A percentile compares a stretch with the other conserved stretches of the same genome.
Evolutionary conservation across 495 filamentous ascomycete genomes (phyloP).

Genomic region (Aspergillus heteromorphus): DNA sequence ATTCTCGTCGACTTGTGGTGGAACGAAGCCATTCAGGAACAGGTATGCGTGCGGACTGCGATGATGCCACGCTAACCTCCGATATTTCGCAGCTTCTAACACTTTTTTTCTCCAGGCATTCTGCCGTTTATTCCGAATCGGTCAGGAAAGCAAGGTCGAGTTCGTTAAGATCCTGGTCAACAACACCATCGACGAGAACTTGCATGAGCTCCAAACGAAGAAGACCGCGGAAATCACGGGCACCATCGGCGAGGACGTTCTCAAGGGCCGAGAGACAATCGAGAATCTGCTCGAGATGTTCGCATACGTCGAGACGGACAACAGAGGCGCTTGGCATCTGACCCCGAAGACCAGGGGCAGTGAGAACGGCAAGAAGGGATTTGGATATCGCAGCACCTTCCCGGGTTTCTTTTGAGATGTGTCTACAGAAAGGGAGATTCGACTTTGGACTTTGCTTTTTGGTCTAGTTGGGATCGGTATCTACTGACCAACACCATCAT

Average conservation of each 20-base stretch:
- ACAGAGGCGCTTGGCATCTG: not conserved
- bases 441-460: too few relatives aligned
- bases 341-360: not conserved
- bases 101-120: slow-evolving; percentile 43
- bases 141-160: slow-evolving; percentile 50
- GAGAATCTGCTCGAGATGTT: slow-evolving; percentile 15
- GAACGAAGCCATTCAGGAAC: slow-evolving; percentile 44
- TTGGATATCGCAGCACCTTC: not conserved
- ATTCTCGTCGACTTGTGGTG: slow-evolving; percentile 58
- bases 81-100: not conserved
- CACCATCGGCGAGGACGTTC: slow-evolving; percentile 21
- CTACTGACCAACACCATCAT: too few relatives aligned
- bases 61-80: slow-evolving; percentile 7
- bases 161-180: slow-evolving; percentile 47
- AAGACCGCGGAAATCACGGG: slow-evolving; percentile 23
- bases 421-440: too few relatives aligned
- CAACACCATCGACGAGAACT: slow-evolving; percentile 46
- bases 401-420: too few relatives aligned
- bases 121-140: slow-evolving; percentile 57
- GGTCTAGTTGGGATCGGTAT: too few relatives aligned
- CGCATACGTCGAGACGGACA: not conserved
- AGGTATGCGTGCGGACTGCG: slow-evolving; percentile 46
- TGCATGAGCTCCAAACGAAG: slow-evolving; percentile 35
- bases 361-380: not conserved
- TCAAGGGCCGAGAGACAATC: slow-evolving; percentile 4